Evolutionary conservation across 306 rosid genomes (phyloP).

Genomic region (Carpinus fangiana): DNA sequence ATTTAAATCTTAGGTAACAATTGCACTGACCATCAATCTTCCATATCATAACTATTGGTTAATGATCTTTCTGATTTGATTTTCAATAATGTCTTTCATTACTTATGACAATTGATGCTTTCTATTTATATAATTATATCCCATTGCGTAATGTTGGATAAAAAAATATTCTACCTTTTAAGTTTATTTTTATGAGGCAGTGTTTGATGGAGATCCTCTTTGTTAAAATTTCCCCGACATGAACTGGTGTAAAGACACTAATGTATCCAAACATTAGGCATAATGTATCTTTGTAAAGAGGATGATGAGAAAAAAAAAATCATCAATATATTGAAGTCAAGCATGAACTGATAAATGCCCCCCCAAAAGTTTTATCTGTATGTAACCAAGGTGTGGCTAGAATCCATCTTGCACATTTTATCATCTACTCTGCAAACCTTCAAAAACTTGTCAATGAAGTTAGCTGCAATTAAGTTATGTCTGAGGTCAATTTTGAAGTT

Average conservation of each 20-base stretch:
- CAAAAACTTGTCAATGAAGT: background rate
- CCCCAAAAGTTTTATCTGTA: background rate
- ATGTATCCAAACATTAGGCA: background rate
- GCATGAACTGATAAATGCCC: background rate
- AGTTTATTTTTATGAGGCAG: too few species aligned
- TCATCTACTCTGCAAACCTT: background rate
- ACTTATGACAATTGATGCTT: background rate
- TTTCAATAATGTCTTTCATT: background rate
- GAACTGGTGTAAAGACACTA: background rate
- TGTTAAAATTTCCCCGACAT: background rate
- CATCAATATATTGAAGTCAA: background rate
- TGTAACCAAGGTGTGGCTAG: background rate
- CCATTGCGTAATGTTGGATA: background rate
- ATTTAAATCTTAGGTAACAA: constrained; percentile 73
- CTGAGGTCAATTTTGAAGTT: background rate
- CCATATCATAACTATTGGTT: background rate
- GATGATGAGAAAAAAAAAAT: background rate
- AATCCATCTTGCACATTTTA: background rate
- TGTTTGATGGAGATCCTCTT: too few species aligned
- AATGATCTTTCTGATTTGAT: background rate
- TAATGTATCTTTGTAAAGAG: background rate
- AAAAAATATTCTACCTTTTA: background rate
- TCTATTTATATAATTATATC: background rate
- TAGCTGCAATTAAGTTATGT: background rate
- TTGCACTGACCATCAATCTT: background rate